Evolutionary conservation across 2,329 filamentous ascomycete species (phyloP), one percentile per base, ranked within the genome.

Genomic region (Aspergillus sp.): DNA sequence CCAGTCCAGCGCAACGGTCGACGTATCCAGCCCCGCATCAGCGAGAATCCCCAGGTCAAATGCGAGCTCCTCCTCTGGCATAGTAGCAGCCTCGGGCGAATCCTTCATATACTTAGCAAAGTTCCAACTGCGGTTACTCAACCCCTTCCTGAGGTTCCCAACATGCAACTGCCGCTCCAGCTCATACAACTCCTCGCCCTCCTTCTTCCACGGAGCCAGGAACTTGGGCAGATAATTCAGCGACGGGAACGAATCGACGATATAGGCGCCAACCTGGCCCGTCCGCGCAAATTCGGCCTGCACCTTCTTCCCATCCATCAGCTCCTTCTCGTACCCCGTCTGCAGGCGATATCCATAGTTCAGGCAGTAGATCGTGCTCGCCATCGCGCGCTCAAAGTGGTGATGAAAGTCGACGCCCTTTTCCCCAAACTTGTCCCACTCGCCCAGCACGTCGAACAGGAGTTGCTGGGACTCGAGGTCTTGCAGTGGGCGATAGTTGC

Each of bases 381-480:
- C 50, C 50, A 48, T 52, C 9, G 31, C 43, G 1, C 57, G 50
- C 30, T 54, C 50, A 9, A 54, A 41, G 25, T 54, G 43, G 2
- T 59, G 41, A 13, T 53, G 43, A 7, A 54, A 52, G 19, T 52
- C 38, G 8, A 47, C 50, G 15, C 50, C 45, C 28, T 54, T 53
- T 2, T 47, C 50, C 8, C 49, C 57, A 3, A 41, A 25, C 2
- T 23, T 47, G 7, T 53, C 41, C 28, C 43, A 46, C 0, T 54
- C 50, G 11, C 30, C 19, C 3, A 54, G 49, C 13, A 59, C 23
- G 1, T 59, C 57, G n/a, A 23, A 47, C 1, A 59, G 48, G 4
- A 59, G 38, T n/a, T 59, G 57, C 7, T 45, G 28, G 2, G 57
- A 53, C 50, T 59, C 57, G 50, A 59, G 17, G 23, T 53, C 50